Base-by-base conservation (phyloP, 176 grass and related monocot genomes). In the Avena insularis region DNA sequence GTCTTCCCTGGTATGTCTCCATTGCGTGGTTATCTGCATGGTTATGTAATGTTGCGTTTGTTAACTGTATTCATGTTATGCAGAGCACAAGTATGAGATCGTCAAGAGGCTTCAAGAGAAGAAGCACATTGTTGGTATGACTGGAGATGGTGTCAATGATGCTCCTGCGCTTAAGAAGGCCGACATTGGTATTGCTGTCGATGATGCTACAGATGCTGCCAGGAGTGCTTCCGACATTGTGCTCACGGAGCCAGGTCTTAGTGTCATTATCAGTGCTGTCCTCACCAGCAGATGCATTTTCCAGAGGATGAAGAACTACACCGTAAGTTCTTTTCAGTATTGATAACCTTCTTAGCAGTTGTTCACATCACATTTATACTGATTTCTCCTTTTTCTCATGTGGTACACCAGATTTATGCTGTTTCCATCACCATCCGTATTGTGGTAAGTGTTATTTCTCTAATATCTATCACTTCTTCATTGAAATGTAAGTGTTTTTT, bases 301-400 rank as follows among this genome's bases (percentile, higher is more conserved):
- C 84, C 96, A 98, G 81, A 95, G 96, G 88, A 98, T 98, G 96
- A 98, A 98, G 86, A 98, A 98, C 58, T 98, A 98, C 71, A 98
- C 96, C 3, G 96, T 98, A 47, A 90, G 96, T 80, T 77, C 27
- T 63, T 83, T 79, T 89, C 36, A 81, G 63, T 58, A 45, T 66
- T 47, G 8, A 83, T n/a, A 45, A 58, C n/a, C 16, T 56, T 71
- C 3, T 57, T 56, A 63, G n/a, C 84, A 49, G 63, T 57, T 67
- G 38, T 60, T 83, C 21, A 20, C 31, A 31, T 55, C 5, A 6
- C 9, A 59, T 49, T 83, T 56, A 71, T 19, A 81, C 33, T 78
- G 46, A 61, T 84, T 61, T 80, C 27, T 86, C 43, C 64, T 10
- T 25, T 75, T 84, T 5, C 9, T 63, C 58, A 71, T 46, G 3